Conservation (phyloP, 768 basidiomycete genomes). For the Boletus fagicola region DNA sequence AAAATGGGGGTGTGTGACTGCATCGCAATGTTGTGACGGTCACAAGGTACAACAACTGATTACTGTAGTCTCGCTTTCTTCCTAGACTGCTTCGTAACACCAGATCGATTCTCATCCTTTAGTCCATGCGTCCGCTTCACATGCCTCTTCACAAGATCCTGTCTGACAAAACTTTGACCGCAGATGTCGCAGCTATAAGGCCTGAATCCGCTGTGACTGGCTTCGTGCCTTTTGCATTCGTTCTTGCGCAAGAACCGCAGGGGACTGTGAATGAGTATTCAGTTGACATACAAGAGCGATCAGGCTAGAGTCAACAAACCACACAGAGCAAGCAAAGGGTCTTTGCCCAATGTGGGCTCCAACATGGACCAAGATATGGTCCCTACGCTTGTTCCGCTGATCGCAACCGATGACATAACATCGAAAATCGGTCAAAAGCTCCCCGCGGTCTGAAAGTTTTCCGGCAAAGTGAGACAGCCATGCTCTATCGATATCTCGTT, state of each 20-base stretch:
- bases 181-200: conserved; percentile 62
- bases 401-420: conserved; percentile 67
- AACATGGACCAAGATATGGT: conserved; percentile 73
- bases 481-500: conserved; percentile 56
- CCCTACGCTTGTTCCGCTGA: conserved; percentile 68
- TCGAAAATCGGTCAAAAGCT: conserved; percentile 57
- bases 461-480: conserved; percentile 72
- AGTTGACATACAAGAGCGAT: conserved; percentile 6
- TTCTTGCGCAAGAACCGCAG: conserved; percentile 71
- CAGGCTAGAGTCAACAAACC: conserved; percentile 43
- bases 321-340: conserved; percentile 61
- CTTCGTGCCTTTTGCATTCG: conserved; percentile 74
- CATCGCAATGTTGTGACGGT: conserved; percentile 16
- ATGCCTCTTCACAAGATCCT: conserved; percentile 68
- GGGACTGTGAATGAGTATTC: conserved; percentile 38
- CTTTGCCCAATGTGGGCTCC: conserved; percentile 70
- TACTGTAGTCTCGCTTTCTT: conserved; percentile 28
- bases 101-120: conserved; percentile 34
- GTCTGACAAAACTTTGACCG: conserved; percentile 58
- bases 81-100: conserved; percentile 19
- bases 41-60: background rate
- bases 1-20: conserved; percentile 11
- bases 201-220: conserved; percentile 56
- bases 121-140: conserved; percentile 54
- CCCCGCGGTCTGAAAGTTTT: conserved; percentile 56